Percentiles rank a stretch among this genome's conserved stretches.
Conservation (phyloP, 345 rosid species). For the Acer yangbiense region DNA sequence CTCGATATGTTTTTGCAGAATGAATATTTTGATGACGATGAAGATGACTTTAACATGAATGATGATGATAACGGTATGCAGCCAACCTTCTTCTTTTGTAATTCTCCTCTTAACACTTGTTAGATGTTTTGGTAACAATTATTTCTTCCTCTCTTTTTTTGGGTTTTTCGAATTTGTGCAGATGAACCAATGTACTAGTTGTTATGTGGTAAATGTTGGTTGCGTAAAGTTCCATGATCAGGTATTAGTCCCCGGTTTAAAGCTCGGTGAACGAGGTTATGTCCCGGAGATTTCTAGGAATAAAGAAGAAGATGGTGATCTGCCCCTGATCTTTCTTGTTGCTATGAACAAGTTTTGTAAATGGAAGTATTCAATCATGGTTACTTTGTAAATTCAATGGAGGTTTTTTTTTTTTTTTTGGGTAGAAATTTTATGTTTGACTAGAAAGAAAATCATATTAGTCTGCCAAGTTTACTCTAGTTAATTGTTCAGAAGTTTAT, state of each 20-base stretch:
- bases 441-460: no score
- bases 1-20: constrained; percentile 31
- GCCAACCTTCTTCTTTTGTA: not conserved
- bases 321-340: not conserved
- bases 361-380: not conserved
- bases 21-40: constrained; percentile 52
- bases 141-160: not conserved
- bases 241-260: no score
- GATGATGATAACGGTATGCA: constrained; percentile 46
- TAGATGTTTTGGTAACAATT: not conserved
- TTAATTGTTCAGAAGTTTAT: no score
- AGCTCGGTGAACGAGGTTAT: no score
- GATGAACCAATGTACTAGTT: constrained; percentile 35
- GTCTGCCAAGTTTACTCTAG: no score
- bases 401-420: no score
- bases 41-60: constrained; percentile 46
- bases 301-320: no score
- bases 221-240: no score
- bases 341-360: not conserved
- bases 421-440: no score
- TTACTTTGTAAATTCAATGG: no score
- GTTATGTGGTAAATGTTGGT: not conserved
- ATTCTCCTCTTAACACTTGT: not conserved
- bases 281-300: no score
- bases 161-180: constrained; percentile 17